These are phyloP conservation scores for Fusarium bulbicola DNA, from an alignment of 2,329 filamentous ascomycete genomes.

Conservation along the genomic window DNA sequence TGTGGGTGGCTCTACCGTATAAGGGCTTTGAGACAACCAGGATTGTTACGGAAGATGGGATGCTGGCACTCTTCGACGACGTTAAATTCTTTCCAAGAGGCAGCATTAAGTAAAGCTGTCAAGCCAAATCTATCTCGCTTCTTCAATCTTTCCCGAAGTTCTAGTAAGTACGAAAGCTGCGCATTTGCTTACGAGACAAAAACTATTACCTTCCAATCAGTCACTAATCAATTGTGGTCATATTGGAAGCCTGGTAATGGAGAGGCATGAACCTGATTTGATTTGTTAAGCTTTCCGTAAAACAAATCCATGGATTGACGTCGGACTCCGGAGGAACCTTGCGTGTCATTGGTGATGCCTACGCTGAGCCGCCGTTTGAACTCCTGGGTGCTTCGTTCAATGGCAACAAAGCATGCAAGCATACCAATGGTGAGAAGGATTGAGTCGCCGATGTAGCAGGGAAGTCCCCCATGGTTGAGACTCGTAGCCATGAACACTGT, in stretches of 20 bases:
- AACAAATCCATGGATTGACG: background rate
- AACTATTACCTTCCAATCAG: no score
- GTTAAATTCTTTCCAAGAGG: background rate
- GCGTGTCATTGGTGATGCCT: background rate
- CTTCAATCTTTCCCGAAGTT: background rate
- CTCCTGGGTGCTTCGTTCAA: background rate
- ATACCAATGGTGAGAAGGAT: background rate
- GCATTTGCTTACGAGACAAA: no score
- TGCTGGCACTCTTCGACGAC: background rate
- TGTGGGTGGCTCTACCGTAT: background rate
- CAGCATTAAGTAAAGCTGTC: background rate
- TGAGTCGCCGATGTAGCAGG: background rate
- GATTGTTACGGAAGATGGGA: no score
- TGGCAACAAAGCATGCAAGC: background rate
- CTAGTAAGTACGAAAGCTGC: background rate
- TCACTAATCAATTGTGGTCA: no score
- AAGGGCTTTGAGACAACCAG: background rate
- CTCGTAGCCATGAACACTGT: accelerated
- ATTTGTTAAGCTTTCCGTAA: background rate
- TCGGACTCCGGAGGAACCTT: no score
- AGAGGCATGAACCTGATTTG: no score
- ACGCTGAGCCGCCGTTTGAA: background rate
- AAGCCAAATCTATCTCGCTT: background rate
- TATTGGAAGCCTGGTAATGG: background rate
- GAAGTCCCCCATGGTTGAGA: background rate